Conservation (phyloP, 768 basidiomycete species). For the Dioszegia aurantiaca region DNA sequence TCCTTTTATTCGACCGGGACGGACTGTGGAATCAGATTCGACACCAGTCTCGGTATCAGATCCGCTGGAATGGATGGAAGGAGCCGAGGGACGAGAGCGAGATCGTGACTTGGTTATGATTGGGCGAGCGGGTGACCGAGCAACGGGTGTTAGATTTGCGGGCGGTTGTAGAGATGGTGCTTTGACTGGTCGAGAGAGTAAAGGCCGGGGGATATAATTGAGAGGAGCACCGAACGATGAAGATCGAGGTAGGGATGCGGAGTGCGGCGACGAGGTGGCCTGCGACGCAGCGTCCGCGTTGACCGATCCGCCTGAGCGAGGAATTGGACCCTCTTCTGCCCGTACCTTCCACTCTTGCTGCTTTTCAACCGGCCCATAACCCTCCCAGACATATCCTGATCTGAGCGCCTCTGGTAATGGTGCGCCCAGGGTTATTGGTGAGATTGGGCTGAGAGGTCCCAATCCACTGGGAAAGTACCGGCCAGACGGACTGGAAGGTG, state of each 20-base stretch:
- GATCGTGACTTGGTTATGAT: neutral
- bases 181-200: neutral
- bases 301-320: no score
- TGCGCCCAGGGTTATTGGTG: neutral
- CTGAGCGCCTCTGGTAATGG: neutral
- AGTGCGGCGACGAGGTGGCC: no score
- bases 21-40: slow-evolving; percentile 34
- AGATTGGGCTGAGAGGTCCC: neutral
- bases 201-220: neutral
- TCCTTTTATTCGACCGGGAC: slow-evolving; percentile 21
- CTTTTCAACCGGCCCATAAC: no score
- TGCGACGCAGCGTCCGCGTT: no score
- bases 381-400: neutral
- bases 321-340: no score
- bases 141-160: neutral
- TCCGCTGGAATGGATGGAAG: neutral
- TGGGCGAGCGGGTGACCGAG: neutral
- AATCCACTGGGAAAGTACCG: neutral
- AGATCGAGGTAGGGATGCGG: no score
- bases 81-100: slow-evolving; percentile 3
- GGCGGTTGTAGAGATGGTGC: neutral
- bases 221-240: neutral
- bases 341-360: no score
- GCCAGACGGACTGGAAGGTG: neutral
- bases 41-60: slow-evolving; percentile 27